Evolutionary conservation across 2,329 filamentous ascomycete genomes (phyloP).

Genomic region (Arthrinium phaeospermum): DNA sequence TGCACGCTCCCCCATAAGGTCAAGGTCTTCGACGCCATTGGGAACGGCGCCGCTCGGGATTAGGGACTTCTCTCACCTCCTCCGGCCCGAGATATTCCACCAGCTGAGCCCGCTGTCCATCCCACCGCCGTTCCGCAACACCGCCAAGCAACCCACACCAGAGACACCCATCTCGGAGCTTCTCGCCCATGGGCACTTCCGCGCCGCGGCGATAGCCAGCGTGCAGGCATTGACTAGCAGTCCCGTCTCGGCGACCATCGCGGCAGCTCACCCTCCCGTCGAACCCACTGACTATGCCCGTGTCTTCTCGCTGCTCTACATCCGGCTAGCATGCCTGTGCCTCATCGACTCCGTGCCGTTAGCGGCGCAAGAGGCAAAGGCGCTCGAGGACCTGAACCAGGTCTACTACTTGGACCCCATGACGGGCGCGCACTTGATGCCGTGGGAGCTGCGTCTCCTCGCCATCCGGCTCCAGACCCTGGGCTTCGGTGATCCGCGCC

Average conservation of each 20-base stretch:
- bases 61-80: conserved; percentile 81
- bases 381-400: conserved; percentile 66
- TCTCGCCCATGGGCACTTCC: conserved; percentile 76
- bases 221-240: conserved; percentile 63
- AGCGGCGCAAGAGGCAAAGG: conserved; percentile 70
- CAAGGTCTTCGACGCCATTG: conserved; percentile 27
- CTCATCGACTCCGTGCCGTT: conserved; percentile 75
- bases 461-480: conserved; percentile 84
- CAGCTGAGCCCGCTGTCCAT: conserved; percentile 69
- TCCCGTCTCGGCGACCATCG: conserved; percentile 42
- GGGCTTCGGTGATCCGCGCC: conserved; percentile 81
- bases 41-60: conserved; percentile 43
- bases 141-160: conserved; percentile 66
- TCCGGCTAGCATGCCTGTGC: conserved; percentile 80
- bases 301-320: conserved; percentile 82
- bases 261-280: conserved; percentile 41
- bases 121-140: conserved; percentile 71
- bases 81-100: conserved; percentile 83
- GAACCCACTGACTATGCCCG: conserved; percentile 63
- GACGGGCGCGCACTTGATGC: conserved; percentile 70
- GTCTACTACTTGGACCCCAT: conserved; percentile 61
- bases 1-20: conserved; percentile 30
- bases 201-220: conserved; percentile 74
- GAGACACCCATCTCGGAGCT: conserved; percentile 72
- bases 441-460: conserved; percentile 86